phyloP scores from a whole-genome alignment of 164 flowering plant species.

The Annona squamosa region DNA sequence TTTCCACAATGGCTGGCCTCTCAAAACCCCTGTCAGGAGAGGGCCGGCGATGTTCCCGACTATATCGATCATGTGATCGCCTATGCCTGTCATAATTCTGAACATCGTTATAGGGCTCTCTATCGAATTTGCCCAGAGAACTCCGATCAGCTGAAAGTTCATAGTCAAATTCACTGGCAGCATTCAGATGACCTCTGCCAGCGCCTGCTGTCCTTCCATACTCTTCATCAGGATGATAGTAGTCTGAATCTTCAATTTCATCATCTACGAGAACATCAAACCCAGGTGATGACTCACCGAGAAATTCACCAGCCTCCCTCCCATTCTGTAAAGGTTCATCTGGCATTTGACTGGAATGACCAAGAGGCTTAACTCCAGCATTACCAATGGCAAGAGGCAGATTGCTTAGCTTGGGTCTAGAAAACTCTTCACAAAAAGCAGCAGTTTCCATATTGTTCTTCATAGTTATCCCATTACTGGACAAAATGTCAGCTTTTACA shows the following conservation, averaged over 20 bases:
- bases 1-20: slow-evolving; percentile 25
- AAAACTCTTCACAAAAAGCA: slow-evolving; percentile 21
- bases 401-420: slow-evolving; percentile 22
- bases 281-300: slow-evolving; percentile 85
- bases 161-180: slow-evolving; percentile 36
- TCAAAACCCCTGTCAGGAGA: slow-evolving; percentile 29
- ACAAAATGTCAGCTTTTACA: slow-evolving; percentile 20
- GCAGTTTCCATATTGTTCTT: slow-evolving; percentile 18
- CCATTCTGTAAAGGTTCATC: slow-evolving; percentile 48
- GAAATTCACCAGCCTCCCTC: slow-evolving; percentile 59
- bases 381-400: slow-evolving; percentile 28
- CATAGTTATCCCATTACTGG: slow-evolving; percentile 15
- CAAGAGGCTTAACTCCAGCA: slow-evolving; percentile 21
- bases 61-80: slow-evolving; percentile 37
- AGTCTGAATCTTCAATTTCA: slow-evolving; percentile 52
- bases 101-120: slow-evolving; percentile 32
- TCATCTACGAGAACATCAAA: slow-evolving; percentile 97
- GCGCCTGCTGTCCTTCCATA: slow-evolving; percentile 34
- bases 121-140: slow-evolving; percentile 35
- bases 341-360: slow-evolving; percentile 24
- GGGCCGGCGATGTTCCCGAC: slow-evolving; percentile 34
- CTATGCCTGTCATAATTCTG: slow-evolving; percentile 45
- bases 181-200: slow-evolving; percentile 35
- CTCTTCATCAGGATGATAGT: slow-evolving; percentile 53
- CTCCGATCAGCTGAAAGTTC: slow-evolving; percentile 33